A percentile compares a stretch with the other conserved stretches of the same genome.
phyloP scores from a whole-genome alignment of 805 yeast species.

The Candida multigemmis region DNA sequence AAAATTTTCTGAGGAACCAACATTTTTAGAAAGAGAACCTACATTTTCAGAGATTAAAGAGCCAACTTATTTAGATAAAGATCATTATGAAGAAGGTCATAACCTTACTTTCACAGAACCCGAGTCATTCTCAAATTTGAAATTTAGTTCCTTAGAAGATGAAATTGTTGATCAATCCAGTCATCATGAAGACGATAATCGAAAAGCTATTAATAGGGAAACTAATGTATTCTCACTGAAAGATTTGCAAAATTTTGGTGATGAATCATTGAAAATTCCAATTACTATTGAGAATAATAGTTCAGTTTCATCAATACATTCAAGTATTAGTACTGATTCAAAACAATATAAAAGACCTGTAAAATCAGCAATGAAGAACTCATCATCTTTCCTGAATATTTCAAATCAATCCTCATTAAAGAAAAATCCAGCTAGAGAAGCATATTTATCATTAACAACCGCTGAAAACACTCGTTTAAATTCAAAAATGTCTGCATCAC shows the following conservation, averaged over 20 bases:
- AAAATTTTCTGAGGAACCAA: too few species aligned
- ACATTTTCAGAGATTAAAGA: too few species aligned
- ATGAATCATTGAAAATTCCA: constrained; percentile 13
- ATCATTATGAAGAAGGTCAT: too few species aligned
- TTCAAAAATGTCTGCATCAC: constrained; percentile 43
- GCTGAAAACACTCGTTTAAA: constrained; percentile 74
- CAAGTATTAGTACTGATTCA: constrained; percentile 17
- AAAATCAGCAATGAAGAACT: constrained; percentile 43
- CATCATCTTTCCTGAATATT: constrained; percentile 13
- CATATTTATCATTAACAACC: constrained; percentile 60
- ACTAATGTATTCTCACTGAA: too few species aligned
- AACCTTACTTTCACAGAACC: too few species aligned
- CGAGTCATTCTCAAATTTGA: too few species aligned
- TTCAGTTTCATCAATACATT: constrained; percentile 22
- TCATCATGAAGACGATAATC: background rate
- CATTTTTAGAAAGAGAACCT: too few species aligned
- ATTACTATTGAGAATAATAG: constrained; percentile 8
- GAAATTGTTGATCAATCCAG: background rate
- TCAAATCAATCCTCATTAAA: constrained; percentile 3
- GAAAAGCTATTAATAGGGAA: too few species aligned
- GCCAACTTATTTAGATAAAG: too few species aligned
- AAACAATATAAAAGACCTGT: constrained; percentile 25
- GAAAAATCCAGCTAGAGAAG: constrained; percentile 45
- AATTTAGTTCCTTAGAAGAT: too few species aligned
- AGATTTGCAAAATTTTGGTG: constrained; percentile 1